phyloP scores from a whole-genome alignment of 2,329 filamentous ascomycete species.

The Ustulina deusta region DNA sequence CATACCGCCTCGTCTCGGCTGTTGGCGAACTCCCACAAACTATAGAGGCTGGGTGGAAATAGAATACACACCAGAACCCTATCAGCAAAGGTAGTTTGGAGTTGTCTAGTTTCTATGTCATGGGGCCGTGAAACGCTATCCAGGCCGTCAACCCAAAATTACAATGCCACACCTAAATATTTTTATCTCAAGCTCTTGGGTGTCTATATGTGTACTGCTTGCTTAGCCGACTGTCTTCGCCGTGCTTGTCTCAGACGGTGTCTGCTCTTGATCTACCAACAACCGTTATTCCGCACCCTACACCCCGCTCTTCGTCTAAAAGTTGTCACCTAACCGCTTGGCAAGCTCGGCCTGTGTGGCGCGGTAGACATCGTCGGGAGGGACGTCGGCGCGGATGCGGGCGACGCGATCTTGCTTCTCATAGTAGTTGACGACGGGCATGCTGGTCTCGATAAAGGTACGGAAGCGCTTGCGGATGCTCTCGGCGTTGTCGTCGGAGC shows the following conservation, averaged over 20 bases:
- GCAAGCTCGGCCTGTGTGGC: constrained; percentile 64
- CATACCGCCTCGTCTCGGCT: constrained; percentile 32
- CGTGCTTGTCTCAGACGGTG: constrained; percentile 7
- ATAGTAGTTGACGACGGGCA: constrained; percentile 94
- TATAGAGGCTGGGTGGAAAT: constrained; percentile 34
- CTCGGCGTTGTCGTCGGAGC: constrained; percentile 93
- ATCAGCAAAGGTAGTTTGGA: constrained; percentile 20
- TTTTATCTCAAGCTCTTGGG: constrained; percentile 20
- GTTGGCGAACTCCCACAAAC: constrained; percentile 26
- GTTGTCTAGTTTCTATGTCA: constrained; percentile 30
- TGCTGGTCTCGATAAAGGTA: constrained; percentile 94
- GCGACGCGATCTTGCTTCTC: constrained; percentile 81
- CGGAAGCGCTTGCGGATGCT: constrained; percentile 96
- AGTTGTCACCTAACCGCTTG: constrained; percentile 61
- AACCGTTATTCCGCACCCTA: neutral
- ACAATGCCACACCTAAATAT: constrained; percentile 26
- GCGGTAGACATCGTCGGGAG: constrained; percentile 71
- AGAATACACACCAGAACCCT: constrained; percentile 33
- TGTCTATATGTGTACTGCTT: constrained; percentile 17
- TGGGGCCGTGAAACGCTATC: constrained; percentile 29
- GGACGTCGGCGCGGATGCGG: constrained; percentile 78
- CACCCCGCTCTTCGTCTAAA: constrained; percentile 42
- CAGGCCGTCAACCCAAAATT: constrained; percentile 28
- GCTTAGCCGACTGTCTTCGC: constrained; percentile 18
- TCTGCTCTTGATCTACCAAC: neutral